Conservation (phyloP, 1,284 basidiomycete genomes). For the Apiotrichum gracile region DNA sequence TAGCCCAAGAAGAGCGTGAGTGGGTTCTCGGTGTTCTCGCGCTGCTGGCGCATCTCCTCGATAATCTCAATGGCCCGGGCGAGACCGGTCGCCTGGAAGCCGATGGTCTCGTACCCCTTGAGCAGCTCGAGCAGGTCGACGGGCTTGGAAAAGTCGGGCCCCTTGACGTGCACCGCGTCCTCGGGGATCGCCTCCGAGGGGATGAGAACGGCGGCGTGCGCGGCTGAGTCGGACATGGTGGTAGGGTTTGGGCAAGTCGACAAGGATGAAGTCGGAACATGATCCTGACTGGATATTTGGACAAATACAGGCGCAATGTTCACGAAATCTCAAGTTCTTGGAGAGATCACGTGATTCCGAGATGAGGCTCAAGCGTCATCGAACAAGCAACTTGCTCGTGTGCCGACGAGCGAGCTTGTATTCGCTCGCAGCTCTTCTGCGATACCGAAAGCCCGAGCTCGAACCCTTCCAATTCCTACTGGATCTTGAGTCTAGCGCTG, state of each 20-base stretch:
- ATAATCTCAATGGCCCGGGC: slow-evolving; percentile 65
- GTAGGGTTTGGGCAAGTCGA: background rate
- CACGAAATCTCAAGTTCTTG: too few relatives aligned
- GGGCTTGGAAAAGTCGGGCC: slow-evolving; percentile 75
- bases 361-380: too few relatives aligned
- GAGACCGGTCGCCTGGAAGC: slow-evolving; percentile 91
- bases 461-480: too few relatives aligned
- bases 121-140: slow-evolving; percentile 69
- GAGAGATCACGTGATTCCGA: too few relatives aligned
- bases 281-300: too few relatives aligned
- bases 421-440: too few relatives aligned
- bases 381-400: too few relatives aligned
- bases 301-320: too few relatives aligned
- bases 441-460: too few relatives aligned
- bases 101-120: slow-evolving; percentile 76
- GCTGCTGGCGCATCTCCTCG: slow-evolving; percentile 45
- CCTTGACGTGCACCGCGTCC: slow-evolving; percentile 67
- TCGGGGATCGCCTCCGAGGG: slow-evolving; percentile 72
- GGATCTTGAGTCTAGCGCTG: too few relatives aligned
- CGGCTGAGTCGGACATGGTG: slow-evolving; percentile 21
- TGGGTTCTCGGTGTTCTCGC: slow-evolving; percentile 38
- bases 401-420: too few relatives aligned
- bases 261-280: background rate
- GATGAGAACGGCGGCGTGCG: slow-evolving; percentile 62
- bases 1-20: slow-evolving; percentile 88